A percentile compares a stretch with the other conserved stretches of the same genome.
Conservation (phyloP, 208 protist species). For the Dictyostelium gargantuum region DNA sequence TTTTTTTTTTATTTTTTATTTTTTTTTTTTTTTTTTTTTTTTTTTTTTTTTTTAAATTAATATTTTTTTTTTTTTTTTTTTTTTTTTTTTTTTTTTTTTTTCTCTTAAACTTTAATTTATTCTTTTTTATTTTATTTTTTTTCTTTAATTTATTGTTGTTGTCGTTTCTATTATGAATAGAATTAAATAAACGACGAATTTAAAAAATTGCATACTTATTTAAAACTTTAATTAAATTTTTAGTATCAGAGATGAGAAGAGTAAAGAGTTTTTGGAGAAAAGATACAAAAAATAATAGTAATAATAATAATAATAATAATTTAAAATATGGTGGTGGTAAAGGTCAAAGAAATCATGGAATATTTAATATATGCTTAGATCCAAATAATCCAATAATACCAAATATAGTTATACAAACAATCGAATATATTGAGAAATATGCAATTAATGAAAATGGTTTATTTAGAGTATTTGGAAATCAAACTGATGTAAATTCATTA, state of each 20-base stretch:
- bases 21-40: no score
- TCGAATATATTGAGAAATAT: neutral
- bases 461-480: constrained; percentile 22
- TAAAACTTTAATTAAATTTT: neutral
- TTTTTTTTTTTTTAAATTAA: no score
- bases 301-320: no score
- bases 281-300: constrained; percentile 24
- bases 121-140: no score
- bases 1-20: no score
- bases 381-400: neutral
- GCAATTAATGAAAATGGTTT: constrained; percentile 2
- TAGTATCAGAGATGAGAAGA: constrained; percentile 17
- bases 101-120: no score
- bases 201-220: neutral
- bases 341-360: neutral
- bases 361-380: neutral
- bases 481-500: neutral
- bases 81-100: no score
- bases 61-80: no score
- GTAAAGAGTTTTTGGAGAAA: constrained; percentile 39
- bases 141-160: no score
- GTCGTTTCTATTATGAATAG: no score
- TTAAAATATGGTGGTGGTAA: neutral
- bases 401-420: neutral
- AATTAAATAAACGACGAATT: no score